Conservation (phyloP, 2,329 filamentous ascomycete genomes). For the Cladosporium sp. region DNA sequence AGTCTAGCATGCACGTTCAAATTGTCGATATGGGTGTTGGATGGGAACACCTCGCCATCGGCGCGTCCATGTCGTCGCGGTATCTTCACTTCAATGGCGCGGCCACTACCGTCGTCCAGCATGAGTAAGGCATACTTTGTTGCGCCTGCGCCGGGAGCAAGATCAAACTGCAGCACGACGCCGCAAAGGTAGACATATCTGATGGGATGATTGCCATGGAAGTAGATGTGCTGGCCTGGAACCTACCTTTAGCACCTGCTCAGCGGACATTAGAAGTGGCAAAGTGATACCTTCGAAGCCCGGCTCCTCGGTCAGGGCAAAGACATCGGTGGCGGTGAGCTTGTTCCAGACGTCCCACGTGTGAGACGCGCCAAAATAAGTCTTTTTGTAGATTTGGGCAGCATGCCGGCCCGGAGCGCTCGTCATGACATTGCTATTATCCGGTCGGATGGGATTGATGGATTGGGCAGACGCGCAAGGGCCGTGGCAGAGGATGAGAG, state of each 20-base stretch:
- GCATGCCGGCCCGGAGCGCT: conserved; percentile 15
- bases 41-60: conserved; percentile 16
- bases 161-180: conserved; percentile 40
- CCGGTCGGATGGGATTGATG: neutral
- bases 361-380: conserved; percentile 57
- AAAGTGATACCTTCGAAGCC: conserved; percentile 48
- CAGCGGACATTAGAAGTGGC: neutral
- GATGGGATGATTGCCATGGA: conserved; percentile 52
- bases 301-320: conserved; percentile 43
- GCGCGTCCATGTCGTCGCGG: conserved; percentile 32
- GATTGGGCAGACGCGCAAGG: neutral
- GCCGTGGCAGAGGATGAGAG: neutral
- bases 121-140: conserved; percentile 45
- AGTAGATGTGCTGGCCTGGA: conserved; percentile 52
- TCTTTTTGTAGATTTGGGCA: conserved; percentile 50
- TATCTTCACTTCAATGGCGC: conserved; percentile 53
- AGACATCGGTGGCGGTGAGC: conserved; percentile 53
- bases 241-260: neutral
- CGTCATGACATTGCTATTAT: conserved; percentile 34
- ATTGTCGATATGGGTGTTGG: conserved; percentile 36
- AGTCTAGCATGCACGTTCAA: conserved; percentile 34
- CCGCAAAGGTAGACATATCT: conserved; percentile 45
- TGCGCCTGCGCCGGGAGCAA: conserved; percentile 32
- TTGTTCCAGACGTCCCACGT: conserved; percentile 63
- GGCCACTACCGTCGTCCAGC: conserved; percentile 59